phyloP scores from a whole-genome alignment of 73 alveolate genomes.

The Paramecium tetraurelia region DNA sequence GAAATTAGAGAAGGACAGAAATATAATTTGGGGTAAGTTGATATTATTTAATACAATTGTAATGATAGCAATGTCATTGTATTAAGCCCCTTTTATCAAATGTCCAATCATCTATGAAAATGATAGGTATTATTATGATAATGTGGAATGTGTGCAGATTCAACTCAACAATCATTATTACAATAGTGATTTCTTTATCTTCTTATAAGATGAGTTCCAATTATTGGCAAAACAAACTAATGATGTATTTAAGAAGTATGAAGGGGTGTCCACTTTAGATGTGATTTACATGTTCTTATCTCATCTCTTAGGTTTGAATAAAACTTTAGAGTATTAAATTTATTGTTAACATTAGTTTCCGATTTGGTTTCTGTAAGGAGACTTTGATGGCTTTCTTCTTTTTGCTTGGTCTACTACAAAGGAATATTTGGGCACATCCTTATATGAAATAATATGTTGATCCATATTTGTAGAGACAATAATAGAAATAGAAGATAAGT shows the following conservation, averaged over 20 bases:
- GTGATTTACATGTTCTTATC: slow-evolving; percentile 47
- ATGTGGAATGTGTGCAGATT: slow-evolving; percentile 28
- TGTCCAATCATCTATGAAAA: slow-evolving; percentile 59
- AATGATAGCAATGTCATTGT: slow-evolving; percentile 48
- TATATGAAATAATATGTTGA: slow-evolving; percentile 43
- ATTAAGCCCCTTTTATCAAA: slow-evolving; percentile 53
- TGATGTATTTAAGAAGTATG: neutral
- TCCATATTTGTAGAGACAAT: slow-evolving; percentile 39
- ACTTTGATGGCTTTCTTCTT: slow-evolving; percentile 56
- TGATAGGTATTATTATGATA: slow-evolving; percentile 43
- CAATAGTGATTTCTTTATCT: slow-evolving; percentile 36
- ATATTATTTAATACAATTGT: slow-evolving; percentile 50
- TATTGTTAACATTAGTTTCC: neutral
- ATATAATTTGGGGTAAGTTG: slow-evolving; percentile 46
- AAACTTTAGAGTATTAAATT: slow-evolving; percentile 37
- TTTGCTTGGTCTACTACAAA: slow-evolving; percentile 42
- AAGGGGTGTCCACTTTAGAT: slow-evolving; percentile 17
- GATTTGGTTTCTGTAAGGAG: slow-evolving; percentile 49
- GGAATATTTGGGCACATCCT: slow-evolving; percentile 61
- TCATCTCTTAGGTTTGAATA: slow-evolving; percentile 50
- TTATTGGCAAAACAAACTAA: neutral
- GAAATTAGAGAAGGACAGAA: slow-evolving; percentile 51
- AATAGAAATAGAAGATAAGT: neutral
- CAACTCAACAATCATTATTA: slow-evolving; percentile 7
- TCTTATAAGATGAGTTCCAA: neutral